phyloP scores from a whole-genome alignment of 139 green algal species.

The Chlorella sp. region DNA sequence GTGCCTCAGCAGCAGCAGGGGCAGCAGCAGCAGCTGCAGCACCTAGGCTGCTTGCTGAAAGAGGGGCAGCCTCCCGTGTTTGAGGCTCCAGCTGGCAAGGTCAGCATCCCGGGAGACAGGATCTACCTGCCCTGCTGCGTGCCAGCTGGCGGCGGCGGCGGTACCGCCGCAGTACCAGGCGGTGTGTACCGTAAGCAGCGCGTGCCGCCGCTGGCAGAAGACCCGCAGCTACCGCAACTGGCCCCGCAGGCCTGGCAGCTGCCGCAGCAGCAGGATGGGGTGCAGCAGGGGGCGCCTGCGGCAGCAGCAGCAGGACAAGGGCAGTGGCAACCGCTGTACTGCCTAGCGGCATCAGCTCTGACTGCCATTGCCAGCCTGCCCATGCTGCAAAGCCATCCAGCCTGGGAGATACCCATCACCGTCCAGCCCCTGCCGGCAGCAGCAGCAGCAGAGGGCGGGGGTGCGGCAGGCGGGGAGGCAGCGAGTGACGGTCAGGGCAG shows the following conservation, averaged over 20 bases:
- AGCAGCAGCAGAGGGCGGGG: not conserved
- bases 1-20: not conserved
- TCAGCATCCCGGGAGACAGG: not conserved
- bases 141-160: not conserved
- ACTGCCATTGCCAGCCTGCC: not conserved
- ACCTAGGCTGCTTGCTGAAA: not conserved
- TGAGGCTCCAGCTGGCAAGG: not conserved
- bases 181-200: constrained; percentile 15
- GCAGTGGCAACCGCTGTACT: not conserved
- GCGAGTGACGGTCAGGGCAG: not conserved
- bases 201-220: constrained; percentile 11
- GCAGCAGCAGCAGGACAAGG: not conserved
- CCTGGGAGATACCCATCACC: constrained; percentile 37
- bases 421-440: not conserved
- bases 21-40: not conserved
- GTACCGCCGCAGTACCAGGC: not conserved
- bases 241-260: not conserved
- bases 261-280: not conserved
- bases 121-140: constrained; percentile 29
- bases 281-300: not conserved
- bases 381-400: not conserved
- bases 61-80: constrained; percentile 1
- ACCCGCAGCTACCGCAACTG: not conserved
- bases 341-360: not conserved
- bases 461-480: not conserved